phyloP scores from a whole-genome alignment of 176 grass and related monocot species.

The Bromus sterilis region DNA sequence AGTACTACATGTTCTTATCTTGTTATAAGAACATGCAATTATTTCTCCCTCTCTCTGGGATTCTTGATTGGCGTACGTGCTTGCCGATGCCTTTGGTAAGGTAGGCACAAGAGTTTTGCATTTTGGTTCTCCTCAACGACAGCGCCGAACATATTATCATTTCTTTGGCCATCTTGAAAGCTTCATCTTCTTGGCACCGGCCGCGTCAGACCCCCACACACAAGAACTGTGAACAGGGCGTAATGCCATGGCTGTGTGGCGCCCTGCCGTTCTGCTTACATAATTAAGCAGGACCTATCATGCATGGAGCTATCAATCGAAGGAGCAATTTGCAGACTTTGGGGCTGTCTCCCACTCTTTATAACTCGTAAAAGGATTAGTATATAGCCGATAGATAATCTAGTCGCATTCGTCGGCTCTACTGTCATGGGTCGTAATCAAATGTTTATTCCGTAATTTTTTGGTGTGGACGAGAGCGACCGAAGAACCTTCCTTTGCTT shows the following conservation, averaged over 20 bases:
- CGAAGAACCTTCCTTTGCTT: no score
- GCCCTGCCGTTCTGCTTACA: background rate
- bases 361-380: background rate
- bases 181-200: background rate
- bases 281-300: background rate
- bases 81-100: no score
- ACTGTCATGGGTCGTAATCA: background rate
- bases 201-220: background rate
- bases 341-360: background rate
- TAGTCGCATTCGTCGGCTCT: background rate
- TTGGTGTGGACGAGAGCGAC: background rate
- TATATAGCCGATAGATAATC: background rate
- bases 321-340: background rate
- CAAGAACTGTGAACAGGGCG: background rate
- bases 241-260: no score
- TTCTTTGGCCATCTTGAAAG: no score
- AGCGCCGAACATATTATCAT: no score
- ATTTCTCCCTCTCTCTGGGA: background rate
- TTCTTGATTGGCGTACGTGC: no score
- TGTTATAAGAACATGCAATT: background rate
- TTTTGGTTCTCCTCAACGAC: no score
- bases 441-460: background rate
- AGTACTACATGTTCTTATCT: no score
- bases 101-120: no score
- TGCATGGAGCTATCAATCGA: background rate